phyloP scores from a whole-genome alignment of 495 filamentous ascomycete genomes.

The Stereocaulon alpinum region DNA sequence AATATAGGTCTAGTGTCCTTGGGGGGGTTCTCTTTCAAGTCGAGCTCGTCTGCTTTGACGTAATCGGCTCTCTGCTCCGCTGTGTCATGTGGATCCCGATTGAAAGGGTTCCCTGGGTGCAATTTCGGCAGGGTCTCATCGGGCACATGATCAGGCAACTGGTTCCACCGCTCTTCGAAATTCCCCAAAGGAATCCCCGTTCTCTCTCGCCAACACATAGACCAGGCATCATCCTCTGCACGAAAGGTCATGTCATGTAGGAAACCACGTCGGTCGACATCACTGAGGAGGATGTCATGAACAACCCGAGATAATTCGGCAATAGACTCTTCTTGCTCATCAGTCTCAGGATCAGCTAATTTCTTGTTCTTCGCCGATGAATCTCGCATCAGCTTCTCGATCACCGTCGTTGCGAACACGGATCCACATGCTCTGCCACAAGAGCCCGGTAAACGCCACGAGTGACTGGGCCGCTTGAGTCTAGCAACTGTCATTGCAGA shows the following conservation, averaged over 20 bases:
- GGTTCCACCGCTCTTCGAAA: background rate
- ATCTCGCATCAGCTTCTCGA: constrained; percentile 17
- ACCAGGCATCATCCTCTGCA: constrained; percentile 25
- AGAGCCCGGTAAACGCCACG: constrained; percentile 20
- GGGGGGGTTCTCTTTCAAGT: background rate
- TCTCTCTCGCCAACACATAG: constrained; percentile 16
- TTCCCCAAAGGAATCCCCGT: too few species aligned
- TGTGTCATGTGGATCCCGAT: background rate
- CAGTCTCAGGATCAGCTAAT: constrained; percentile 4
- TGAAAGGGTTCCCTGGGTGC: background rate
- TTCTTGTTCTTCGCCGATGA: constrained; percentile 7
- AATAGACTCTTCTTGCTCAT: constrained; percentile 18
- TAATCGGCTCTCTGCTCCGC: background rate
- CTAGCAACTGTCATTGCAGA: constrained; percentile 22
- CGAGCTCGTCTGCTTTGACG: background rate
- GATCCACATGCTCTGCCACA: constrained; percentile 21
- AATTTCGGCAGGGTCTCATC: background rate
- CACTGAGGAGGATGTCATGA: constrained; percentile 17
- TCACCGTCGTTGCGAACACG: constrained; percentile 21
- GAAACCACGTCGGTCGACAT: constrained; percentile 16
- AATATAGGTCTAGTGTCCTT: background rate
- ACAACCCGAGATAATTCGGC: constrained; percentile 17
- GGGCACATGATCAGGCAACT: background rate
- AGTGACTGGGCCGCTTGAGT: constrained; percentile 16
- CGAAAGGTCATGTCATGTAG: constrained; percentile 21